Percentiles rank a stretch among this genome's conserved stretches.
Evolutionary conservation across 2,329 filamentous ascomycete species (phyloP).

Genomic region (Sphaceloma murrayae): DNA sequence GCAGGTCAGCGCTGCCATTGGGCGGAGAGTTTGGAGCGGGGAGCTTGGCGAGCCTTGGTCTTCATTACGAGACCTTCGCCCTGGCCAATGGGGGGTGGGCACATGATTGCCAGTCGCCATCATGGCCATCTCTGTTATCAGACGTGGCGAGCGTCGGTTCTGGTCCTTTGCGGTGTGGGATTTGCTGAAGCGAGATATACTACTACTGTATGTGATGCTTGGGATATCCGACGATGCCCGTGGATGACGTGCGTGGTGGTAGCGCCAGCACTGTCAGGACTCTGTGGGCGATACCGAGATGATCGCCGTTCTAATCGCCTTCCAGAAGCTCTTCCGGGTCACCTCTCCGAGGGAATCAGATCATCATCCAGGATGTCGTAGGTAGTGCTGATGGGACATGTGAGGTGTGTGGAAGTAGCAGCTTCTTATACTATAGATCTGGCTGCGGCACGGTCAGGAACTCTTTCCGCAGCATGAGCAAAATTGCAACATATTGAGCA

Average conservation of each 20-base stretch:
- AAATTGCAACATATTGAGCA: neutral
- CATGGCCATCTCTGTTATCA: constrained; percentile 10
- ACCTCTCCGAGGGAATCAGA: too few relatives aligned
- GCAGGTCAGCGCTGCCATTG: constrained; percentile 8
- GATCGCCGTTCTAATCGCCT: too few relatives aligned
- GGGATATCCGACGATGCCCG: constrained; percentile 1
- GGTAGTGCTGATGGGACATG: too few relatives aligned
- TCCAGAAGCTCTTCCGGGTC: too few relatives aligned
- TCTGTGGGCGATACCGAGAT: too few relatives aligned
- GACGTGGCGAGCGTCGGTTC: neutral
- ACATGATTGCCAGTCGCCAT: neutral
- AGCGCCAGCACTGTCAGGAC: neutral
- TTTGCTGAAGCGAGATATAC: constrained; percentile 1
- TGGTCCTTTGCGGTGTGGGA: constrained; percentile 3
- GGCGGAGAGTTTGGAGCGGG: constrained; percentile 12
- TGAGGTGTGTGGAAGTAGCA: too few relatives aligned
- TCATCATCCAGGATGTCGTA: too few relatives aligned
- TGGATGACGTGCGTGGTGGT: constrained; percentile 7
- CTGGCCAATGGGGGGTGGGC: constrained; percentile 1
- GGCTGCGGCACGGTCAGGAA: too few relatives aligned
- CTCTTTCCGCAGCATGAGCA: too few relatives aligned
- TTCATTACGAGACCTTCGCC: neutral
- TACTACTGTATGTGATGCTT: too few relatives aligned
- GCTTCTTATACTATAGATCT: too few relatives aligned
- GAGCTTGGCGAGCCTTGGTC: constrained; percentile 12